These are phyloP conservation scores for Rhynchosporium agropyri DNA, from an alignment of 2,329 filamentous ascomycete species.

Conservation along the genomic window DNA sequence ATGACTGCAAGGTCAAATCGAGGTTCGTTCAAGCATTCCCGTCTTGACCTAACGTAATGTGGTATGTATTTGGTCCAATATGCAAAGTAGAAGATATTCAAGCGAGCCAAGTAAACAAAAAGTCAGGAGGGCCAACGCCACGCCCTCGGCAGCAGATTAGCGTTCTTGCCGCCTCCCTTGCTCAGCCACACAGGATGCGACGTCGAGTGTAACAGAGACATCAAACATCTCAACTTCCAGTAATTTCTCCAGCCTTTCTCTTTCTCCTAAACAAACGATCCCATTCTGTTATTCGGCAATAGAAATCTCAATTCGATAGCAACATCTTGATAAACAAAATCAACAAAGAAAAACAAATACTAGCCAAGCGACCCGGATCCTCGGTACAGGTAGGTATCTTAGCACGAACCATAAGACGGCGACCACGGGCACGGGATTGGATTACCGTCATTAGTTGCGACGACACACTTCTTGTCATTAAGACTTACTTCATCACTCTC, in stretches of 20 bases:
- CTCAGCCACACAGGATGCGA: slow-evolving; percentile 21
- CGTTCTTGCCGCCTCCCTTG: not conserved
- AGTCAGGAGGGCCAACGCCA: not conserved
- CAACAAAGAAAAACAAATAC: not conserved
- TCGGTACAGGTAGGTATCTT: not conserved
- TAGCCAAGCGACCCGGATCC: slow-evolving; percentile 1
- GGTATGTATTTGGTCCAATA: no score
- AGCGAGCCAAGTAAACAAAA: not conserved
- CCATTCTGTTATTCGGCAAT: not conserved
- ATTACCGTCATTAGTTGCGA: slow-evolving; percentile 15
- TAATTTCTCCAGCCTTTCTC: not conserved
- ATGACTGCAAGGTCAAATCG: no score
- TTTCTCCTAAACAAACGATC: not conserved
- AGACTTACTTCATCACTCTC: not conserved
- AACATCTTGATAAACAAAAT: not conserved
- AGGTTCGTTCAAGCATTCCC: no score
- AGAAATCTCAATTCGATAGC: not conserved
- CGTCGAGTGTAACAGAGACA: slow-evolving; percentile 13
- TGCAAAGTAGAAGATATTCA: not conserved
- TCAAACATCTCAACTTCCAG: not conserved
- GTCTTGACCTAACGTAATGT: no score
- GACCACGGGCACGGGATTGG: slow-evolving; percentile 1
- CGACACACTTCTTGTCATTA: not conserved
- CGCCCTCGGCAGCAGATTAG: not conserved
- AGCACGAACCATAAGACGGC: slow-evolving; percentile 7